These are phyloP conservation scores for Diplodia intermedia DNA, from an alignment of 2,329 filamentous ascomycete species.

Conservation along the genomic window DNA sequence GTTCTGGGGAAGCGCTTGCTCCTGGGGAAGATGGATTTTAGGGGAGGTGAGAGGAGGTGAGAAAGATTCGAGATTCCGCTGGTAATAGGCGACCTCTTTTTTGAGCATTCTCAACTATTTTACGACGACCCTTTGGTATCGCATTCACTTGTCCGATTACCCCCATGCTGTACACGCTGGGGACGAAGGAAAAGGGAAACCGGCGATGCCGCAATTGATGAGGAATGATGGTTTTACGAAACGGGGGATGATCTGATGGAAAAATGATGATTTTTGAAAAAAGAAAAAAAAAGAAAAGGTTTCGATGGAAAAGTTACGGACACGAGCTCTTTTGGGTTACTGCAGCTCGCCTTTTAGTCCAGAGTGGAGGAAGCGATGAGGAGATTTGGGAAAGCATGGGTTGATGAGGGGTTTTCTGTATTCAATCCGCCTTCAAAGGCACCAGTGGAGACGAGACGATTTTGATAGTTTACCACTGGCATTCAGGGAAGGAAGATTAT, in stretches of 20 bases:
- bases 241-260: background rate
- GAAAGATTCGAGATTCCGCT: background rate
- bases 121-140: constrained; percentile 14
- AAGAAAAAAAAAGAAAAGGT: background rate
- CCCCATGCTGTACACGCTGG: constrained; percentile 23
- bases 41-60: background rate
- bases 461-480: constrained; percentile 1
- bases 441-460: background rate
- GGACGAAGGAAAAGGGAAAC: background rate
- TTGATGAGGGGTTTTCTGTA: background rate
- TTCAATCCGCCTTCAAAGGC: background rate
- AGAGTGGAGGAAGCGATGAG: background rate
- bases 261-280: background rate
- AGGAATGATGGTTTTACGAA: constrained; percentile 17
- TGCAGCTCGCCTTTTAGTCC: background rate
- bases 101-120: background rate
- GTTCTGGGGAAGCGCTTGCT: constrained; percentile 29
- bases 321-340: constrained; percentile 23
- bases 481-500: background rate
- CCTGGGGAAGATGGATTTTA: background rate
- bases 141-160: constrained; percentile 3
- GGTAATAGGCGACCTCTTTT: constrained; percentile 25
- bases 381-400: background rate
- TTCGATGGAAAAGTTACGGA: constrained; percentile 17
- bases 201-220: constrained; percentile 20